Conservation (phyloP, 2,329 filamentous ascomycete genomes). For the Epicoccum sorghinum region DNA sequence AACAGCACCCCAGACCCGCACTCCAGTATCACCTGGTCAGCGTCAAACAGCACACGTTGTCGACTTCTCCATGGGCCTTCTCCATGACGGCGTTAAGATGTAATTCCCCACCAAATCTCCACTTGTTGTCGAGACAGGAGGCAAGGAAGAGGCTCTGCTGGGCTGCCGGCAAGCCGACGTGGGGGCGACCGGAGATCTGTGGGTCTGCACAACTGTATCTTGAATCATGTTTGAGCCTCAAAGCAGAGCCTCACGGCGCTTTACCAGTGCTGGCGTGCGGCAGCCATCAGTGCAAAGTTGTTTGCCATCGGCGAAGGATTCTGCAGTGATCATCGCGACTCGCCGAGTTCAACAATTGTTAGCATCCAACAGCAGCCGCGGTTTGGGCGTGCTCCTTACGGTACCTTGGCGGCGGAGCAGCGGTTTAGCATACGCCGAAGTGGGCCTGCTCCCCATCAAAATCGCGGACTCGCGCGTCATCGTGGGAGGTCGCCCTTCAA, state of each 20-base stretch:
- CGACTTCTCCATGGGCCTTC: constrained; percentile 1
- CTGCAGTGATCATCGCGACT: constrained; percentile 1
- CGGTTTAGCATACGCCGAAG: constrained; percentile 14
- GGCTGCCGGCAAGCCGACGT: constrained; percentile 12
- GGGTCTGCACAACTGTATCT: constrained; percentile 1
- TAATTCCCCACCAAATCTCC: constrained; percentile 19
- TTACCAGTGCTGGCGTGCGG: no score
- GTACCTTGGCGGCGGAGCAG: constrained; percentile 13
- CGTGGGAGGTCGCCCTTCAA: constrained; percentile 10
- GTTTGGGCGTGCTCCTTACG: background rate
- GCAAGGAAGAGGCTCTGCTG: constrained; percentile 18
- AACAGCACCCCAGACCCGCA: constrained; percentile 1
- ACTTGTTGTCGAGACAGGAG: constrained; percentile 3
- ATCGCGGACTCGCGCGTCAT: constrained; percentile 17
- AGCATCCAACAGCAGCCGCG: background rate
- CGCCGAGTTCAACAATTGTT: constrained; percentile 7
- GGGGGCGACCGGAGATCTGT: constrained; percentile 16
- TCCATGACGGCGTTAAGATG: constrained; percentile 17
- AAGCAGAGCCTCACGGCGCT: background rate
- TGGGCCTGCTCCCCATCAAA: constrained; percentile 11
- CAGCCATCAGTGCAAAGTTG: background rate
- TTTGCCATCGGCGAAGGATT: background rate
- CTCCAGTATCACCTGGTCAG: background rate
- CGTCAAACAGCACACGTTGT: background rate
- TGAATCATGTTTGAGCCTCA: constrained; percentile 1